Base-by-base conservation (phyloP, 179 eudicot genomes). In the Drosera spatulata region DNA sequence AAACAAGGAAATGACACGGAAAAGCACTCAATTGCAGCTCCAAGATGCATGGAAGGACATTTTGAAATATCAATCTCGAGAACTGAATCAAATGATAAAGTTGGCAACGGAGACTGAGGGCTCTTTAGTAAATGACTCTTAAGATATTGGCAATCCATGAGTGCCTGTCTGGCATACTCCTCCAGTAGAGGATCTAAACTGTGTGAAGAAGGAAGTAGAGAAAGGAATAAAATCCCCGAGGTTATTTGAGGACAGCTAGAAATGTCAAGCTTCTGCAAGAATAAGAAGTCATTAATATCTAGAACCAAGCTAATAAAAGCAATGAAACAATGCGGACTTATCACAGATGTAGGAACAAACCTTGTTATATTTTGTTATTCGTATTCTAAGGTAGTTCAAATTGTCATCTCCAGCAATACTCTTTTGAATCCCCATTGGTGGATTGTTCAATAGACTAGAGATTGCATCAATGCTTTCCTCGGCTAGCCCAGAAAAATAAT, bases 241-340 rank as follows among this genome's bases (percentile, higher is more conserved):
- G 67, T 80, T 44, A 86, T 73, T 70, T 88, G 96, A 61, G 89
- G 83, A 79, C 96, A 91, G 61, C 95, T 79, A 51, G 96, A 84
- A 66, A 91, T 78, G 66, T 91, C 95, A 61, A 91, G 68, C 76
- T 69, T 82, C 98, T 91, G 83, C 85, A 84, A 50, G 54, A 42
- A 77, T 40, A 61, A n/a, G n/a, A n/a, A 41, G n/a, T 38, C 33
- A 22, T 22, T 22, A 22, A 22, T 22, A 22, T 22, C 33, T 22
- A 22, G 33, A 22, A 22, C 33, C 33, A 22, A 4, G 38, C 46
- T 44, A 45, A 3, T 8, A 7, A 5, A 43, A 14, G 60, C 33
- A 51, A 58, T 33, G 39, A 62, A 51, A 63, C 46, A 45, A 57
- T 43, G 13, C 33, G 12, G 40, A 39, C 42, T 7, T 56, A 10